Conservation (phyloP, 495 filamentous ascomycete species). For the Trichoderma asperelloides region DNA sequence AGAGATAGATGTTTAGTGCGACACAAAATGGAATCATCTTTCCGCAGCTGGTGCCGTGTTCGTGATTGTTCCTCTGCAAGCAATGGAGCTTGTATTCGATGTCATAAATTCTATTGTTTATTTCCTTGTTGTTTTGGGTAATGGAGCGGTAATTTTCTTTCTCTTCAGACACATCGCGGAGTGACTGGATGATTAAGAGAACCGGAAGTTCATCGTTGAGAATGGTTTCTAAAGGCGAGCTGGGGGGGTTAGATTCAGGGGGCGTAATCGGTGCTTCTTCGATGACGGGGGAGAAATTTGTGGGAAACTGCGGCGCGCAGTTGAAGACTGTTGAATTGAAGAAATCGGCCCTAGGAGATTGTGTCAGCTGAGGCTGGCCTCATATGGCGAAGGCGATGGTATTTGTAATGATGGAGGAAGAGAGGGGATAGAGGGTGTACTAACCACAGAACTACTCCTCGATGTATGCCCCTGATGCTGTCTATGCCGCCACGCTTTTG, state of each 20-base stretch:
- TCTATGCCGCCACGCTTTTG: not conserved
- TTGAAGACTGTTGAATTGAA: not conserved
- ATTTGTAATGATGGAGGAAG: not conserved
- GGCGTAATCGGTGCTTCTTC: not conserved
- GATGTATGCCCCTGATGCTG: not conserved
- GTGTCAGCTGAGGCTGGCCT: not conserved
- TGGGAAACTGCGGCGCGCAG: not conserved
- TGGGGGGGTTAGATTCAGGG: no score
- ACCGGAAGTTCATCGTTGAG: not conserved
- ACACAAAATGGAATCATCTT: not conserved
- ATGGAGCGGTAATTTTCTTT: not conserved
- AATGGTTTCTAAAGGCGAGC: not conserved
- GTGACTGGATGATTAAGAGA: not conserved
- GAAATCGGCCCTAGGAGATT: not conserved
- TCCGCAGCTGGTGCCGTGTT: not conserved
- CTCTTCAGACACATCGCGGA: not conserved
- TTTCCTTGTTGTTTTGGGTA: not conserved
- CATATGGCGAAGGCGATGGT: not conserved
- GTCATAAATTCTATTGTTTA: not conserved
- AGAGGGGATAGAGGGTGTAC: not conserved
- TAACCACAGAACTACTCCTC: not conserved
- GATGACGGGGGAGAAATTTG: not conserved
- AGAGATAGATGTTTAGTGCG: not conserved
- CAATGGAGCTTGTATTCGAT: not conserved
- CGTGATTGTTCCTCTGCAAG: not conserved